A percentile compares a stretch with the other conserved stretches of the same genome.
phyloP scores from a whole-genome alignment of 2,329 filamentous ascomycete genomes.

The Aspergillus flavus region DNA sequence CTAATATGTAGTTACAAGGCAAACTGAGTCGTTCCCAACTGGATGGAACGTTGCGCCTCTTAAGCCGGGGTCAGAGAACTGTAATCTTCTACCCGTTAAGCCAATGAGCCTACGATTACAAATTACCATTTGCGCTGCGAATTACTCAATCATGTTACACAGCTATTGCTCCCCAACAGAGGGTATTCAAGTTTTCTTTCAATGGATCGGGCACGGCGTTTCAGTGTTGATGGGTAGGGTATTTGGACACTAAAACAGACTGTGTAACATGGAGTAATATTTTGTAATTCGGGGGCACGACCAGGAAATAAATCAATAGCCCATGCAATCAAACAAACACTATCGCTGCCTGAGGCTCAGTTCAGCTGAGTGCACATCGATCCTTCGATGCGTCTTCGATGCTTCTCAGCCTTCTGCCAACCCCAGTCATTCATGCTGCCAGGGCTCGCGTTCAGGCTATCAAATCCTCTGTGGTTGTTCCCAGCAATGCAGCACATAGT shows the following conservation, averaged over 20 bases:
- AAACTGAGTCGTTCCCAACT: slow-evolving; percentile 22
- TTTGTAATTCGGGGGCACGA: neutral
- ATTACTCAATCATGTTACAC: neutral
- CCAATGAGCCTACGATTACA: neutral
- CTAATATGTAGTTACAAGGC: slow-evolving; percentile 6
- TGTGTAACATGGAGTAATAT: neutral
- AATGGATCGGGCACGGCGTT: neutral
- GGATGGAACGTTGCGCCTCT: slow-evolving; percentile 33
- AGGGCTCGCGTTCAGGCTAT: slow-evolving; percentile 19
- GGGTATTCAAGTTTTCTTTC: neutral
- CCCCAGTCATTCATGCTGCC: slow-evolving; percentile 7
- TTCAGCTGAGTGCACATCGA: slow-evolving; percentile 16
- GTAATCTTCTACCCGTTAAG: slow-evolving; percentile 6
- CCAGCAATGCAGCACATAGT: slow-evolving; percentile 16
- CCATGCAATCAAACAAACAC: neutral
- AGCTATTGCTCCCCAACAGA: neutral
- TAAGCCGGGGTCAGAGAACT: slow-evolving; percentile 19
- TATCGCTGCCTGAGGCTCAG: slow-evolving; percentile 11
- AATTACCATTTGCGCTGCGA: slow-evolving; percentile 1
- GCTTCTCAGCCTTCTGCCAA: slow-evolving; percentile 18
- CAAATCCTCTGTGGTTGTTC: slow-evolving; percentile 15
- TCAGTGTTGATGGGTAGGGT: neutral
- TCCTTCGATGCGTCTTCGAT: slow-evolving; percentile 38
- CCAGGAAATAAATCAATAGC: no score
- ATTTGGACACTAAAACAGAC: neutral